Evolutionary conservation across 1,139 yeast genomes (phyloP).

Genomic region (Kodamaea sp.): DNA sequence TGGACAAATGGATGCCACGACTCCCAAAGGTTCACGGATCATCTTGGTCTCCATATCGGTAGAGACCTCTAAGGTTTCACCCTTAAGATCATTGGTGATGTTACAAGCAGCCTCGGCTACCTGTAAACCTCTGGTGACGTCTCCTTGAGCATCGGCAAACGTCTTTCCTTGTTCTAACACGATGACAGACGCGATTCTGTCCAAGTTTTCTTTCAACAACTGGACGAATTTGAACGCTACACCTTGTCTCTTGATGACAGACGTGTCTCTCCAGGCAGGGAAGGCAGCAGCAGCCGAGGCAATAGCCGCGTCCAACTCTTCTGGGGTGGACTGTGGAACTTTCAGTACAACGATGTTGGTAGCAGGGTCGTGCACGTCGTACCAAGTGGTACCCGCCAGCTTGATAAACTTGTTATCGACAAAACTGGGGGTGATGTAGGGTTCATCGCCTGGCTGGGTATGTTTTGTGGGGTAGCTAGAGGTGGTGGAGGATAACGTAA

Average conservation of each 20-base stretch:
- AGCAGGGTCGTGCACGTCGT: slow-evolving; percentile 76
- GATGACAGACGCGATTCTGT: slow-evolving; percentile 68
- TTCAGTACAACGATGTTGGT: slow-evolving; percentile 65
- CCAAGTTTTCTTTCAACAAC: slow-evolving; percentile 68
- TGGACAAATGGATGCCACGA: slow-evolving; percentile 72
- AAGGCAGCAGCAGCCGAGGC: slow-evolving; percentile 65
- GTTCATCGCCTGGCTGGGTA: slow-evolving; percentile 37
- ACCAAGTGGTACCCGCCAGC: slow-evolving; percentile 61
- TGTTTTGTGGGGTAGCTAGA: slow-evolving; percentile 50
- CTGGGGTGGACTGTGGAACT: slow-evolving; percentile 73
- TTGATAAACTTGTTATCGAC: slow-evolving; percentile 59
- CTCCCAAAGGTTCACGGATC: slow-evolving; percentile 66
- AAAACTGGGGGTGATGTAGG: slow-evolving; percentile 57
- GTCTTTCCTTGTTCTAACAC: slow-evolving; percentile 84
- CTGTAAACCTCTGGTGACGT: slow-evolving; percentile 77
- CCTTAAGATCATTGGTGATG: slow-evolving; percentile 66
- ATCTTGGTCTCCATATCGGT: slow-evolving; percentile 79
- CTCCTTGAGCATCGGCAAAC: slow-evolving; percentile 75
- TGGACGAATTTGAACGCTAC: slow-evolving; percentile 72
- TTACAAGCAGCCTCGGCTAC: slow-evolving; percentile 73
- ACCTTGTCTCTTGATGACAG: slow-evolving; percentile 71
- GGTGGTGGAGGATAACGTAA: slow-evolving; percentile 35
- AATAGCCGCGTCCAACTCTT: slow-evolving; percentile 68
- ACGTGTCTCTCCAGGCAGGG: slow-evolving; percentile 56
- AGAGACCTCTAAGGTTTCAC: slow-evolving; percentile 68